Conservation (phyloP, 768 basidiomycete species). For the Glaciozyma antarctica region DNA sequence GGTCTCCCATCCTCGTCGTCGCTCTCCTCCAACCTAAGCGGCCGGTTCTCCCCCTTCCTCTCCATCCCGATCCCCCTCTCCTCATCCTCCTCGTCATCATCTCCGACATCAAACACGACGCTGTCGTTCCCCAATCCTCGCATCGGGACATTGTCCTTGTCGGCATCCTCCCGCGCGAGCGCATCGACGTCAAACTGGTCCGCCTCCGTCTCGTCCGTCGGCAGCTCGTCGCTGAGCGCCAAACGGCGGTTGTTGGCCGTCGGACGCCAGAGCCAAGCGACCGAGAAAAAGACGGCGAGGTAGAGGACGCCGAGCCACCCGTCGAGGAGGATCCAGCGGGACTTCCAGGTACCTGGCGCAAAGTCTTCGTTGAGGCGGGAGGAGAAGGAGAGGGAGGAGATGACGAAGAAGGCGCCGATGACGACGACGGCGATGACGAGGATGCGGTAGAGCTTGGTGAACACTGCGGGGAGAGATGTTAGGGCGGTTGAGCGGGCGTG, state of each 20-base stretch:
- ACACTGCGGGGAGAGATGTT: conserved; percentile 63
- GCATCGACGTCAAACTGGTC: conserved; percentile 84
- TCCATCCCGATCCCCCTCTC: neutral
- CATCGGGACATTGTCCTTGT: conserved; percentile 57
- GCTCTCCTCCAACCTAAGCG: neutral
- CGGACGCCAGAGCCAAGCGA: conserved; percentile 89
- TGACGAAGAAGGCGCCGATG: conserved; percentile 79
- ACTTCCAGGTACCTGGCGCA: conserved; percentile 21
- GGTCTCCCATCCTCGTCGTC: neutral
- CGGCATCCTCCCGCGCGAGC: conserved; percentile 56
- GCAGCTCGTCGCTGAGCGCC: conserved; percentile 91
- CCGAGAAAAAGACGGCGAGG: conserved; percentile 56
- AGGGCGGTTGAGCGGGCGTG: neutral
- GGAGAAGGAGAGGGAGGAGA: conserved; percentile 83
- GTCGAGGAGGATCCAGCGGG: conserved; percentile 90
- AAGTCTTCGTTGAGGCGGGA: conserved; percentile 60
- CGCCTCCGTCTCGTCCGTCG: conserved; percentile 87
- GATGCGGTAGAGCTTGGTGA: conserved; percentile 72
- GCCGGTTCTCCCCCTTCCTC: neutral
- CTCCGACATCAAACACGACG: conserved; percentile 55
- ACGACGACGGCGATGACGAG: conserved; percentile 70
- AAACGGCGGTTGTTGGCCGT: conserved; percentile 80
- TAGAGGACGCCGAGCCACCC: conserved; percentile 83
- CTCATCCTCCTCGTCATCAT: conserved; percentile 19
- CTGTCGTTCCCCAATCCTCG: conserved; percentile 51